phyloP scores from a whole-genome alignment of 345 rosid species.

The Xanthoceras sorbifolium region DNA sequence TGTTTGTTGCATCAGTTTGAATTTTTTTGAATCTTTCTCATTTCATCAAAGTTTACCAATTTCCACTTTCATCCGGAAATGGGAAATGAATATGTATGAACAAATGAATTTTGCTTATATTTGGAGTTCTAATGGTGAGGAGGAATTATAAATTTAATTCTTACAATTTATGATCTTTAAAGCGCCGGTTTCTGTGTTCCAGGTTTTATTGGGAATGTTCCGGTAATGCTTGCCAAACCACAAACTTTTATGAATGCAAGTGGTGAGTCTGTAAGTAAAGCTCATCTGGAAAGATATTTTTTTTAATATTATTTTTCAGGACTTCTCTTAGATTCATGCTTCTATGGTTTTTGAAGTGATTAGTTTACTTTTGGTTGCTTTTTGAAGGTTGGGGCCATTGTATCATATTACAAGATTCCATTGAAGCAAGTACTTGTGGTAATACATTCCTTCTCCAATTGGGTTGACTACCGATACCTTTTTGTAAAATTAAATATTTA shows the following conservation, averaged over 20 bases:
- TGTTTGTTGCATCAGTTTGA: neutral
- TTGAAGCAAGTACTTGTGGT: slow-evolving; percentile 95
- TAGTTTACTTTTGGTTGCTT: slow-evolving; percentile 19
- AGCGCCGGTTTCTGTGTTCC: slow-evolving; percentile 16
- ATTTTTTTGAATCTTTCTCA: no score
- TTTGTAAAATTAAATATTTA: neutral
- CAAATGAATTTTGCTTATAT: neutral
- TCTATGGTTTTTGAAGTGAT: slow-evolving; percentile 17
- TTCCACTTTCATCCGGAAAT: neutral
- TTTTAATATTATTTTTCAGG: slow-evolving; percentile 9
- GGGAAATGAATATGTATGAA: neutral
- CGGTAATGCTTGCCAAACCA: slow-evolving; percentile 92
- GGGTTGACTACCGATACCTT: neutral
- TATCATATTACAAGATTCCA: slow-evolving; percentile 86
- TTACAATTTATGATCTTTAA: neutral
- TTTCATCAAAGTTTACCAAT: neutral
- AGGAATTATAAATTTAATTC: neutral
- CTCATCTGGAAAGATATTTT: slow-evolving; percentile 31
- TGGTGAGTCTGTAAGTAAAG: slow-evolving; percentile 94
- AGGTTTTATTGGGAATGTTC: slow-evolving; percentile 80
- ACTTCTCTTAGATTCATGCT: neutral
- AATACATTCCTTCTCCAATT: slow-evolving; percentile 18
- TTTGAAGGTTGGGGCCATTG: slow-evolving; percentile 82
- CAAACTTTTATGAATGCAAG: slow-evolving; percentile 94
- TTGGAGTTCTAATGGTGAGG: neutral